A percentile compares a stretch with the other conserved stretches of the same genome.
These are phyloP conservation scores for Myrmaecium sp. DNA, from an alignment of 2,329 filamentous ascomycete genomes.

Conservation along the genomic window DNA sequence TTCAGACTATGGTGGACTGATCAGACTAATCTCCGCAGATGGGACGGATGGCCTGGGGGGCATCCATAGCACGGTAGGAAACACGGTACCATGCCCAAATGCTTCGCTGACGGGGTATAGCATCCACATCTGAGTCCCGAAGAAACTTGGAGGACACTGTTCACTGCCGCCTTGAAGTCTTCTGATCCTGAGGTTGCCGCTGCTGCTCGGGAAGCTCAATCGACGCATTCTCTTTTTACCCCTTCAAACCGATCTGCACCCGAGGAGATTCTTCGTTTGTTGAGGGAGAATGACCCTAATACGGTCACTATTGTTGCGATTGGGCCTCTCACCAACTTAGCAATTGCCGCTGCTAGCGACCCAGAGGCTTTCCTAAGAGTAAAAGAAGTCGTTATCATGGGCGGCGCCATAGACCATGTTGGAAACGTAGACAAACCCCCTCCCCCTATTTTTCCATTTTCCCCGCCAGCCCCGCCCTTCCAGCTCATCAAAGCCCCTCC, in stretches of 20 bases:
- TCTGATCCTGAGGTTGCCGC: slow-evolving; percentile 15
- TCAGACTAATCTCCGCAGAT: slow-evolving; percentile 15
- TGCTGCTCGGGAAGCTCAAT: slow-evolving; percentile 19
- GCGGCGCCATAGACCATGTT: slow-evolving; percentile 59
- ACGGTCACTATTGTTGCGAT: slow-evolving; percentile 83
- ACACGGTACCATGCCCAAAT: background rate
- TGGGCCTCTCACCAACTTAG: slow-evolving; percentile 86
- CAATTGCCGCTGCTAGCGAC: slow-evolving; percentile 73
- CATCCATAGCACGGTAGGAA: slow-evolving; percentile 27
- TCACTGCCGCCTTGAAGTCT: slow-evolving; percentile 18
- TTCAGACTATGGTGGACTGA: background rate
- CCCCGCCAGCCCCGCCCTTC: slow-evolving; percentile 17
- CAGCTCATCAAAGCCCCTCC: slow-evolving; percentile 22
- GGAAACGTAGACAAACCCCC: slow-evolving; percentile 45
- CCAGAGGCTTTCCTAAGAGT: slow-evolving; percentile 75
- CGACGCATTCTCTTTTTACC: slow-evolving; percentile 42
- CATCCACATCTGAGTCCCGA: slow-evolving; percentile 30
- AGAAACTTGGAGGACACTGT: slow-evolving; percentile 31
- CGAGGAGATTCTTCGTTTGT: slow-evolving; percentile 74
- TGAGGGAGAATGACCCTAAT: slow-evolving; percentile 64
- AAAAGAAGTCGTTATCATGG: slow-evolving; percentile 92
- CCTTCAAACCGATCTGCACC: slow-evolving; percentile 60
- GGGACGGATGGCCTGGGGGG: slow-evolving; percentile 32
- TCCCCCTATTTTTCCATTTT: slow-evolving; percentile 7
- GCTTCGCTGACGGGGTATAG: slow-evolving; percentile 10